Evolutionary conservation across 495 filamentous ascomycete species (phyloP).

Genomic region (Hyaloscypha bicolor): DNA sequence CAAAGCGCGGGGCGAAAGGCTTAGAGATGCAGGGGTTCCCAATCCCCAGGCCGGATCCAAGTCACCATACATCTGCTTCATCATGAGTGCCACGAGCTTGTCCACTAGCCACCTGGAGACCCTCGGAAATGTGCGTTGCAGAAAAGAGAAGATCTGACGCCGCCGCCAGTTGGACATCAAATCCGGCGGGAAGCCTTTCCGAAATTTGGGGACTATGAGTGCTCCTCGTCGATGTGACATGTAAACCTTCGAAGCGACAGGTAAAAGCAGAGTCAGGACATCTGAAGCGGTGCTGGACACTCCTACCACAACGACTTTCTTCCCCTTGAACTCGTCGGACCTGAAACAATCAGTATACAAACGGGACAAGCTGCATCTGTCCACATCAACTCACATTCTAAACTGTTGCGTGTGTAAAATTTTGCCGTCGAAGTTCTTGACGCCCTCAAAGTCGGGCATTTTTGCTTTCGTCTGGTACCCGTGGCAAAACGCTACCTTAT

Average conservation of each 20-base stretch:
- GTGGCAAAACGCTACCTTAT: conserved; percentile 17
- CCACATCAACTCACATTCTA: conserved; percentile 6
- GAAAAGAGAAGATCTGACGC: conserved; percentile 9
- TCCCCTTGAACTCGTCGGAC: conserved; percentile 11
- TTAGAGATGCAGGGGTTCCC: conserved; percentile 21
- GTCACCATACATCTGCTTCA: conserved; percentile 2
- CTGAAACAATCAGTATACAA: conserved; percentile 1
- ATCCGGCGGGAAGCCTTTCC: conserved; percentile 17
- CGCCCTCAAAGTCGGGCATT: conserved; percentile 12
- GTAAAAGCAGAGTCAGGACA: not conserved
- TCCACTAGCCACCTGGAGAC: conserved; percentile 17
- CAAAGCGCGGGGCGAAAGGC: conserved; percentile 30
- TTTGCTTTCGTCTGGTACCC: conserved; percentile 15
- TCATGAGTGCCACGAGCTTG: not conserved
- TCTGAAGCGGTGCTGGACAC: conserved; percentile 15
- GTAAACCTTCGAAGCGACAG: conserved; percentile 12
- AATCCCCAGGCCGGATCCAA: conserved; percentile 39
- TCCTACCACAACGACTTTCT: conserved; percentile 15
- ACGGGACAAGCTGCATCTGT: not conserved
- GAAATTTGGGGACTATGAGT: conserved; percentile 13
- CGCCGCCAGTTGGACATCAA: conserved; percentile 10
- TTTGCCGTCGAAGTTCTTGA: conserved; percentile 3
- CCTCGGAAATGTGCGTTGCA: conserved; percentile 9
- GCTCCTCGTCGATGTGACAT: conserved; percentile 19
- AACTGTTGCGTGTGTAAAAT: conserved; percentile 15